Evolutionary conservation across 169 alveolate genomes (phyloP).

Genomic region (Eimeria maxima): DNA sequence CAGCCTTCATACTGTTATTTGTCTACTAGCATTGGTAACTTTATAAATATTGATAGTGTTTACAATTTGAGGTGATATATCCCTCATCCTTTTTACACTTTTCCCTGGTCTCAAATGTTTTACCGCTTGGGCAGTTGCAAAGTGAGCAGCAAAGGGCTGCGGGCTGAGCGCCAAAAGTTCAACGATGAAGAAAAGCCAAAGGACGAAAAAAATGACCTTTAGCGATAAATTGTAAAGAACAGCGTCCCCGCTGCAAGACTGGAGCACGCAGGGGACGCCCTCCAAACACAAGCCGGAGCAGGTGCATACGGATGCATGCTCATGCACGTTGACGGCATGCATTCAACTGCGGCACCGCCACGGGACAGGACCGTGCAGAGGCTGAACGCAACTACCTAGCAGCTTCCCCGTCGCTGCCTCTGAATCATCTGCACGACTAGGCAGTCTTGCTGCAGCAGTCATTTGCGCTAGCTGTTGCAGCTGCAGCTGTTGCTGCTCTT

Average conservation of each 20-base stretch:
- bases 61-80: background rate
- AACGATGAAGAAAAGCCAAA: background rate
- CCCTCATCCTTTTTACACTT: background rate
- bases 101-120: background rate
- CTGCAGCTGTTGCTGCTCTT: background rate
- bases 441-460: background rate
- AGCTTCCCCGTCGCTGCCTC: background rate
- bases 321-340: background rate
- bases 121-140: background rate
- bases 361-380: background rate
- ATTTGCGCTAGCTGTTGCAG: too few species aligned
- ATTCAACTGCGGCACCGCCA: background rate
- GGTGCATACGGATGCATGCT: background rate
- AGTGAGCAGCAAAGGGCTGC: constrained; percentile 2
- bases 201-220: background rate
- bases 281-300: constrained; percentile 5
- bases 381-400: constrained; percentile 11
- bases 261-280: background rate
- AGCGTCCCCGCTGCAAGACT: background rate
- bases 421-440: background rate
- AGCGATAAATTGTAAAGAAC: background rate
- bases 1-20: background rate
- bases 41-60: background rate
- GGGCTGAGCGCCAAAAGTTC: constrained; percentile 9
- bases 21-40: background rate